Conservation (phyloP, 805 yeast species). For the Hanseniaspora mollemarum region DNA sequence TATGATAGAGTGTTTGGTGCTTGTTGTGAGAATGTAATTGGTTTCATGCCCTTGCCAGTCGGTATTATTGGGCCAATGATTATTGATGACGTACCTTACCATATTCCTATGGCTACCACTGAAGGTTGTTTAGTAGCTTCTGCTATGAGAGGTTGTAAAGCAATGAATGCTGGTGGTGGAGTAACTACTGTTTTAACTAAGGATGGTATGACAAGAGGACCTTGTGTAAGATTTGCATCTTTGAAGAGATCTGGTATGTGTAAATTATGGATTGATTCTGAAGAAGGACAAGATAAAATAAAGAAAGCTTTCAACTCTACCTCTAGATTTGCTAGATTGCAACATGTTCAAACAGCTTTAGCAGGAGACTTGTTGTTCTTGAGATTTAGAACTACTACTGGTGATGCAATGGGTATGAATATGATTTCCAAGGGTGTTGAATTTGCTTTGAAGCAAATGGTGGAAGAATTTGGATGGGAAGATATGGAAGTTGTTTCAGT, state of each 20-base stretch:
- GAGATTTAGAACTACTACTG: conserved; percentile 95
- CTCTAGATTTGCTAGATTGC: conserved; percentile 91
- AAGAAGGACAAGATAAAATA: conserved; percentile 73
- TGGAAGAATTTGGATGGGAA: conserved; percentile 76
- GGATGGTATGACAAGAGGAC: conserved; percentile 99
- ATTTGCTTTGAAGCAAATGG: conserved; percentile 69
- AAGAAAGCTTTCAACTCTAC: conserved; percentile 92
- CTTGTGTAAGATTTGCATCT: conserved; percentile 82
- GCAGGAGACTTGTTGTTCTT: conserved; percentile 85
- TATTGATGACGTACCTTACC: conserved; percentile 77
- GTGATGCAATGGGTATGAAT: conserved; percentile 99
- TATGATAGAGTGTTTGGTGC: conserved; percentile 96
- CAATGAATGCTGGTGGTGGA: conserved; percentile 95
- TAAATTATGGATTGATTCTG: conserved; percentile 89
- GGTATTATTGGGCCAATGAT: conserved; percentile 96
- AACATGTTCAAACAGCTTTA: conserved; percentile 78
- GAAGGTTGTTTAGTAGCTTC: conserved; percentile 98
- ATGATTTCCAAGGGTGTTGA: conserved; percentile 99
- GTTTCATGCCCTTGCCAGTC: conserved; percentile 90
- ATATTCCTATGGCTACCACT: conserved; percentile 98
- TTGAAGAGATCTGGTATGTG: conserved; percentile 86
- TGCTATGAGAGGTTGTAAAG: conserved; percentile 98
- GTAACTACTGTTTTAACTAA: conserved; percentile 79
- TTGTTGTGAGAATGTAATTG: conserved; percentile 97
- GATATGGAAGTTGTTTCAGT: conserved; percentile 90